These are phyloP conservation scores for Thelonectria olida DNA, from an alignment of 2,329 filamentous ascomycete genomes.

Conservation along the genomic window DNA sequence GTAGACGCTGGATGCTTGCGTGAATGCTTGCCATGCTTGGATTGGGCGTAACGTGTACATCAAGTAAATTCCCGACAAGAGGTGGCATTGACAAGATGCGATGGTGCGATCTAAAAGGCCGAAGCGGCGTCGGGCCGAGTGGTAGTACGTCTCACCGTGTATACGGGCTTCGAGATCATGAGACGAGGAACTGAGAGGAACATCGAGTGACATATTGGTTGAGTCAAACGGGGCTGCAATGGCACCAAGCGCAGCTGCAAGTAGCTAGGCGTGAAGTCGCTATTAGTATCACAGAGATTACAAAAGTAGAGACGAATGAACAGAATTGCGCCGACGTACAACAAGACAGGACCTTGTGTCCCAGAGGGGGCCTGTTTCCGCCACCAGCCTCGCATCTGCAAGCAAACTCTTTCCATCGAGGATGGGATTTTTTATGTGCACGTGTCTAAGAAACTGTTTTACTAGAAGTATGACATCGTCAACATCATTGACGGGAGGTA, in stretches of 20 bases:
- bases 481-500: not conserved
- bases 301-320: not conserved
- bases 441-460: constrained; percentile 8
- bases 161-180: not conserved
- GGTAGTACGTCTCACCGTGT: constrained; percentile 20
- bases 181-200: not conserved
- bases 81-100: constrained; percentile 24
- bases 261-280: not conserved
- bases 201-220: not conserved
- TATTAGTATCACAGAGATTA: not conserved
- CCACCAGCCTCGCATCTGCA: not conserved
- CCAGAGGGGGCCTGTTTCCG: constrained; percentile 9
- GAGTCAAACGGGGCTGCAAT: constrained; percentile 9
- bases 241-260: constrained; percentile 13
- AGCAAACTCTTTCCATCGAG: constrained; percentile 11
- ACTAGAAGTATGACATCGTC: constrained; percentile 9
- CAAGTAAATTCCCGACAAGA: constrained; percentile 24
- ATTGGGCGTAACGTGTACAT: constrained; percentile 27
- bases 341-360: constrained; percentile 11
- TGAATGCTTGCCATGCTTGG: constrained; percentile 23
- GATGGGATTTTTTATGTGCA: constrained; percentile 20
- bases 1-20: constrained; percentile 14
- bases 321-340: not conserved
- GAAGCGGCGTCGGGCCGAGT: constrained; percentile 19
- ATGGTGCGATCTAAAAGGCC: constrained; percentile 26